Evolutionary conservation across 306 rosid genomes (phyloP), one percentile per base, ranked within the genome.

Genomic region (Vigna radiata): DNA sequence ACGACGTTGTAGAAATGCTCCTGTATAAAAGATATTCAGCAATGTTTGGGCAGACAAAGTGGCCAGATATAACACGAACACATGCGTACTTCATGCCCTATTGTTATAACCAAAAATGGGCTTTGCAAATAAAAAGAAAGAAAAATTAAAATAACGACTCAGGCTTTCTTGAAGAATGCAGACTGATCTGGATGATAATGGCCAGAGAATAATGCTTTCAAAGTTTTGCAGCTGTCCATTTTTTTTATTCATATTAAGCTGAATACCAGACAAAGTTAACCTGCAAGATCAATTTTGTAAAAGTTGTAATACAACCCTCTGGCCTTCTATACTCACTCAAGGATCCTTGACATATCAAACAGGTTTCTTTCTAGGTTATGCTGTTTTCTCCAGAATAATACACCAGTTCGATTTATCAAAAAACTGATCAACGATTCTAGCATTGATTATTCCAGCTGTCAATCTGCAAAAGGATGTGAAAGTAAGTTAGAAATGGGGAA

Each of bases 401-500:
- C 98, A 91, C 99, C 96, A 95, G 85, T 95, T 95, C 62, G 98
- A 91, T 84, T 95, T 95, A 86, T 95, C 96, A 55, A 78, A 92
- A 91, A 95, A 92, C 56, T 79, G 87, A 77, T 95, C 98, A 5
- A 95, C 89, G 48, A 95, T 72, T 71, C 86, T 85, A 13, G 92
- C 91, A 64, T 87, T 83, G 72, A 81, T 84, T 83, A 92, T 82
- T 63, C 94, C 97, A 72, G 87, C 84, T 46, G 84, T 85, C 74
- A 95, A 85, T 83, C 97, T 95, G 90, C 80, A 88, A 76, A 81
- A 72, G 23, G 73, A 39, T 4, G 54, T 6, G 70, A 37, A 58
- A 59, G 37, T 19, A 58, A 77, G 70, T 70, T 54, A 69, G 53
- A 67, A 76, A 67, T 44, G 53, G 67, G 27, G 63, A 70, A 37